A percentile compares a stretch with the other conserved stretches of the same genome.
These are phyloP conservation scores for Microdochium paspali DNA, from an alignment of 2,329 filamentous ascomycete species.

Conservation along the genomic window DNA sequence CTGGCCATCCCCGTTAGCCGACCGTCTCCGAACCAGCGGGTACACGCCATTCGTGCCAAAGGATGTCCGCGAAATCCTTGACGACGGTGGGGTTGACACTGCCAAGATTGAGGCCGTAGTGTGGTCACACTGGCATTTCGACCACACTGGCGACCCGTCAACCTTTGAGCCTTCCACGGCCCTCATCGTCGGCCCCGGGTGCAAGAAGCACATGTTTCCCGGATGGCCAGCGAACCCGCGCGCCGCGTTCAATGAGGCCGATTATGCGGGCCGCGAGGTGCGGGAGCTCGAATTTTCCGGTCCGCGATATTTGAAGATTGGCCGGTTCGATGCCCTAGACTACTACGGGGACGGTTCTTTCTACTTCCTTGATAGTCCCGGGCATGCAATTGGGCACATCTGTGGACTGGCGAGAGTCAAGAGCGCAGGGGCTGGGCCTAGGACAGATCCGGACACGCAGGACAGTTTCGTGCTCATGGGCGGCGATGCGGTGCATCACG, in stretches of 20 bases:
- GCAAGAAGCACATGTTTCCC: constrained; percentile 12
- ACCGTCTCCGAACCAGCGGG: constrained; percentile 1
- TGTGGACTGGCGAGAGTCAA: constrained; percentile 28
- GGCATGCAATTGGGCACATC: constrained; percentile 22
- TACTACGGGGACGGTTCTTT: constrained; percentile 24
- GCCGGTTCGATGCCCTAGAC: constrained; percentile 19
- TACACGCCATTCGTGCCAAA: constrained; percentile 6
- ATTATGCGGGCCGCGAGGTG: constrained; percentile 12
- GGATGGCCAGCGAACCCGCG: constrained; percentile 9
- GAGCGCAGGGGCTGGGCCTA: not conserved
- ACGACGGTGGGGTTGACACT: constrained; percentile 7
- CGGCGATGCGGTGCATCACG: constrained; percentile 31
- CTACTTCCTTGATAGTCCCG: constrained; percentile 23
- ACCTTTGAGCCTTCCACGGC: constrained; percentile 31
- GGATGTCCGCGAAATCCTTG: constrained; percentile 13
- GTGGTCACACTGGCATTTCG: constrained; percentile 35
- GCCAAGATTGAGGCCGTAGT: constrained; percentile 19
- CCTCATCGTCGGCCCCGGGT: constrained; percentile 25
- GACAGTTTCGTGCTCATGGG: constrained; percentile 31
- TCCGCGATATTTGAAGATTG: constrained; percentile 5
- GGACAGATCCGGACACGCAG: constrained; percentile 2
- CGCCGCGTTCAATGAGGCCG: constrained; percentile 13
- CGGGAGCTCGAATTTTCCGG: constrained; percentile 13
- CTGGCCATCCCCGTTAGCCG: constrained; percentile 2
- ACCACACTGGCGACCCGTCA: constrained; percentile 36